Percentiles rank a stretch among this genome's conserved stretches.
Evolutionary conservation across 1,139 yeast species (phyloP).

Genomic region (Geotrichum macrosporum): DNA sequence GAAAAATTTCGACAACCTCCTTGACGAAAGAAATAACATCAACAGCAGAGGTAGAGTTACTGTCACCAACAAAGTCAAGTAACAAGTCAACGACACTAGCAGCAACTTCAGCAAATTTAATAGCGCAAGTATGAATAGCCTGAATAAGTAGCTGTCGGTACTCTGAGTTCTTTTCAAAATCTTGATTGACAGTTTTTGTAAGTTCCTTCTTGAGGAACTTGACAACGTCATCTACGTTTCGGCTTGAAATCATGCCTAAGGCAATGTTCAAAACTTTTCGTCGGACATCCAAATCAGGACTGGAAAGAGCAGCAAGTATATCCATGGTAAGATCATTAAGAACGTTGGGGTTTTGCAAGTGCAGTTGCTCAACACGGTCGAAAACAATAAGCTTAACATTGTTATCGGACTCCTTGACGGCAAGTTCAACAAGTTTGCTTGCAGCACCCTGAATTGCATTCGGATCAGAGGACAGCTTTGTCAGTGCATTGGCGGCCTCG

Average conservation of each 20-base stretch:
- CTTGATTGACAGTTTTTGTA: slow-evolving; percentile 62
- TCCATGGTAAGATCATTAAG: slow-evolving; percentile 84
- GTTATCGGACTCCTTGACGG: slow-evolving; percentile 87
- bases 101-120: slow-evolving; percentile 85
- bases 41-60: slow-evolving; percentile 79
- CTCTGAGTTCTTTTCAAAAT: slow-evolving; percentile 68
- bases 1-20: slow-evolving; percentile 91
- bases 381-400: slow-evolving; percentile 89
- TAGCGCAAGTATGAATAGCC: slow-evolving; percentile 86
- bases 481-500: slow-evolving; percentile 86
- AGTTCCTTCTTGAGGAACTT: slow-evolving; percentile 88
- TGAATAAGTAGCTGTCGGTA: slow-evolving; percentile 86
- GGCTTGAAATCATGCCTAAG: slow-evolving; percentile 69
- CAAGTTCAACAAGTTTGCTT: slow-evolving; percentile 77
- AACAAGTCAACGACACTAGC: slow-evolving; percentile 84
- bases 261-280: slow-evolving; percentile 81
- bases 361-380: slow-evolving; percentile 76
- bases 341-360: slow-evolving; percentile 72
- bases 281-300: slow-evolving; percentile 90
- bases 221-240: slow-evolving; percentile 93
- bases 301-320: slow-evolving; percentile 73
- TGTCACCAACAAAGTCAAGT: slow-evolving; percentile 79
- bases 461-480: slow-evolving; percentile 66
- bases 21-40: slow-evolving; percentile 87
- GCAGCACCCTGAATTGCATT: slow-evolving; percentile 73